A percentile compares a stretch with the other conserved stretches of the same genome.
Conservation (phyloP, 1,139 yeast species). For the Kodamaea derodonti region DNA sequence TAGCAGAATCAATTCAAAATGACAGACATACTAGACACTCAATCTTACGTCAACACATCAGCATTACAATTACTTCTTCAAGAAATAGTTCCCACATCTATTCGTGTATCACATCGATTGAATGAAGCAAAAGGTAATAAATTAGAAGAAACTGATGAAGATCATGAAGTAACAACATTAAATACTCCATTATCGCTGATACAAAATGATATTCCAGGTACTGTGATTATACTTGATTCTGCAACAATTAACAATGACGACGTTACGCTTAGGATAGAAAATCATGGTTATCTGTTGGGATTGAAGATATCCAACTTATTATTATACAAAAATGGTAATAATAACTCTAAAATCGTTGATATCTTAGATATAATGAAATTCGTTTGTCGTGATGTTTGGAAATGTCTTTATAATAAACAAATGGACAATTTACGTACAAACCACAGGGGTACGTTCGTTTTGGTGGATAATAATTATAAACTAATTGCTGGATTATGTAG, state of each 20-base stretch:
- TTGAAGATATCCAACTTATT: conserved; percentile 67
- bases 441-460: conserved; percentile 81
- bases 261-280: conserved; percentile 57
- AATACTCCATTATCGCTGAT: conserved; percentile 23
- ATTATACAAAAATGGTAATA: conserved; percentile 44
- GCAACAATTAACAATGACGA: conserved; percentile 44
- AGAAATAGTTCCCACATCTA: conserved; percentile 71
- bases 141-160: conserved; percentile 5
- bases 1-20: too few relatives aligned
- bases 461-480: conserved; percentile 64
- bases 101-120: conserved; percentile 44
- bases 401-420: conserved; percentile 71
- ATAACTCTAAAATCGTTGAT: conserved; percentile 50
- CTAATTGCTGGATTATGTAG: conserved; percentile 56
- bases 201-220: conserved; percentile 37
- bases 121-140: conserved; percentile 8
- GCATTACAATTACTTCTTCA: conserved; percentile 62
- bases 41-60: conserved; percentile 39
- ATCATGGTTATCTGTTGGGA: conserved; percentile 74
- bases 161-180: conserved; percentile 8
- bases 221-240: conserved; percentile 36
- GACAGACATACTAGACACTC: conserved; percentile 20
- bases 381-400: conserved; percentile 91
- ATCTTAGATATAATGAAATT: conserved; percentile 83
- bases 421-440: conserved; percentile 90